Evolutionary conservation across 1,284 basidiomycete genomes (phyloP).

Genomic region (Peniophora sp.): DNA sequence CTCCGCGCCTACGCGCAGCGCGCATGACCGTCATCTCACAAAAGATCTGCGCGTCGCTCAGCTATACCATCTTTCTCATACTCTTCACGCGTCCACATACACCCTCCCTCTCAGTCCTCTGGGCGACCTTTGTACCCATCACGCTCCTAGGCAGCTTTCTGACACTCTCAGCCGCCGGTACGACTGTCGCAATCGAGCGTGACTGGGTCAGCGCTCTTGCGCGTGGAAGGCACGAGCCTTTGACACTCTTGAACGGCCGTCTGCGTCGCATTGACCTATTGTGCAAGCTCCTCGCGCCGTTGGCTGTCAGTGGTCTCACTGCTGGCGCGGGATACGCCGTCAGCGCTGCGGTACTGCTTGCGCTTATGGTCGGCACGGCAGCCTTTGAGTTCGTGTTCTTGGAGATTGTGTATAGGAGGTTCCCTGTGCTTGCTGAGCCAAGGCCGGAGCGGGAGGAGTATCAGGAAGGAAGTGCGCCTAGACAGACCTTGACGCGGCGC

Average conservation of each 20-base stretch:
- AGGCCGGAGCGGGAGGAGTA: not conserved
- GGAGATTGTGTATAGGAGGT: constrained; percentile 24
- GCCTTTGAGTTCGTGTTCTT: constrained; percentile 23
- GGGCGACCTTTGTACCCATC: constrained; percentile 28
- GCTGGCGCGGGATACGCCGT: constrained; percentile 22
- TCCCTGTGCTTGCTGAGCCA: constrained; percentile 23
- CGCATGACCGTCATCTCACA: constrained; percentile 30
- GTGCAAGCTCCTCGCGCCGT: constrained; percentile 45
- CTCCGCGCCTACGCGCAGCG: constrained; percentile 25
- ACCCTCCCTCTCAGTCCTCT: constrained; percentile 11
- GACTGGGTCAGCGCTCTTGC: constrained; percentile 46
- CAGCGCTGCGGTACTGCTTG: constrained; percentile 24
- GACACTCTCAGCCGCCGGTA: constrained; percentile 35
- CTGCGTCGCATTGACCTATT: constrained; percentile 46
- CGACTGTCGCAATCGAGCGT: constrained; percentile 46
- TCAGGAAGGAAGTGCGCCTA: not conserved
- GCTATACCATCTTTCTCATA: constrained; percentile 26
- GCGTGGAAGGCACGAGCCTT: constrained; percentile 19
- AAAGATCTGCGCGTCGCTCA: constrained; percentile 26
- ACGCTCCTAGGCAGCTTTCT: constrained; percentile 30
- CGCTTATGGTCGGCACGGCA: constrained; percentile 24
- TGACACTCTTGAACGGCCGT: constrained; percentile 29
- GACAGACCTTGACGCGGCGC: not conserved
- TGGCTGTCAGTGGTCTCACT: constrained; percentile 48
- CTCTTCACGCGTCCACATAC: constrained; percentile 14